Evolutionary conservation across 352 stramenopile species (phyloP), one percentile per base, ranked within the genome.

Genomic region (Paralagenidium karlingii): DNA sequence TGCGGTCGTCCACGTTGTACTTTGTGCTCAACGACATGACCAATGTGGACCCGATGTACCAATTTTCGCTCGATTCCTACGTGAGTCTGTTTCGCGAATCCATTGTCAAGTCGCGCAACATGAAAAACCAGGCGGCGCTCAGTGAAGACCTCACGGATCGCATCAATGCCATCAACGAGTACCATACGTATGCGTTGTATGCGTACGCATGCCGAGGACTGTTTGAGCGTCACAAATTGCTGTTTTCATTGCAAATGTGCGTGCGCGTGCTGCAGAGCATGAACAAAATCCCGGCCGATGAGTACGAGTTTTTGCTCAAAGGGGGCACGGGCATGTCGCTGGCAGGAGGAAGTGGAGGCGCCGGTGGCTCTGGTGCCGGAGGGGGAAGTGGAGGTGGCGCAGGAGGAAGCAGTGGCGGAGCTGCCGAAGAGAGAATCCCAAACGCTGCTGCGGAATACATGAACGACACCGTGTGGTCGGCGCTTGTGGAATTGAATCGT

Each of bases 11-110:
- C 6, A 94, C 96, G 12, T 58, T 96, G 0, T 98, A 97, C 47
- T 98, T 98, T 52, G 88, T 97, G 9, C 49, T 98, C 9, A 95
- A 96, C 38, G 90, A 97, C 48, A 88, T 98, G 68, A 82, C 80
- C 8, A 83, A 68, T 21, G 86, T 98, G 1, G 93, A 98, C 36
- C 82, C 91, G 6, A 98, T 98, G 93, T 98, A 98, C 59, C 89
- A 98, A 51, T 98, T 97, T 48, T 96, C 82, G 7, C 60, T 98
- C 11, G 92, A 97, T 32, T 78, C 83, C 1, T 98, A 98, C 47
- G 76, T 96, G 13, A 80, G 87, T 19, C 53, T 98, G 19, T 98
- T 98, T 57, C 86, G 96, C 30, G 64, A 92, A 24, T 97, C 82
- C 15, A 96, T 98, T 34, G 55, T 91, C 11, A 88, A 83, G 40